Evolutionary conservation across 345 rosid species (phyloP).

Genomic region (Brassica juncea): DNA sequence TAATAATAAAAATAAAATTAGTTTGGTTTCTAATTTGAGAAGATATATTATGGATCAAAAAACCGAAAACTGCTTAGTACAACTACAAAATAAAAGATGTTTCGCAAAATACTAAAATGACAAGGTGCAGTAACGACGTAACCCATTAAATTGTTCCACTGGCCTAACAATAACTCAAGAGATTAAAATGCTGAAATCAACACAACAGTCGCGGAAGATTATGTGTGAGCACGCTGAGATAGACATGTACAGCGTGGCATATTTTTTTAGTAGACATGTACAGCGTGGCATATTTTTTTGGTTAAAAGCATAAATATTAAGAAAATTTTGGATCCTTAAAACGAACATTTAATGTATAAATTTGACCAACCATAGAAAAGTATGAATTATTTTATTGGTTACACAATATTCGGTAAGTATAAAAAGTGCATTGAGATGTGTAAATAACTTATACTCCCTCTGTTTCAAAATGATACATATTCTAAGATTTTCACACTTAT

Average conservation of each 20-base stretch:
- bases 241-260: not conserved
- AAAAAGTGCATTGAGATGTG: no score
- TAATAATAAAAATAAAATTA: no score
- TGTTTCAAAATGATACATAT: no score
- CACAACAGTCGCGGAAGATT: not conserved
- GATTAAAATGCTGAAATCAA: not conserved
- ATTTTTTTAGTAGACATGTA: not conserved
- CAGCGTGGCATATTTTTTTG: no score
- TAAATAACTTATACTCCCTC: no score
- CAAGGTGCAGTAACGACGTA: not conserved
- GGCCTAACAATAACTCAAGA: not conserved
- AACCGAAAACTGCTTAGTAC: not conserved
- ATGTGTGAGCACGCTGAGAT: not conserved
- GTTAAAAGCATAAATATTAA: no score
- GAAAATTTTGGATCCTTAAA: no score
- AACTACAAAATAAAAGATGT: not conserved
- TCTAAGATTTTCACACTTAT: no score
- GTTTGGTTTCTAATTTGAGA: not conserved
- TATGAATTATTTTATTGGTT: no score
- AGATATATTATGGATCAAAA: not conserved
- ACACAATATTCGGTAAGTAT: no score
- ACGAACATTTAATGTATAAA: no score
- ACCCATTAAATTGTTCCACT: not conserved
- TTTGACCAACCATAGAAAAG: no score
- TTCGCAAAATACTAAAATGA: not conserved